Evolutionary conservation across 441 rosid species (phyloP).

Genomic region (Mallotus japonicus): DNA sequence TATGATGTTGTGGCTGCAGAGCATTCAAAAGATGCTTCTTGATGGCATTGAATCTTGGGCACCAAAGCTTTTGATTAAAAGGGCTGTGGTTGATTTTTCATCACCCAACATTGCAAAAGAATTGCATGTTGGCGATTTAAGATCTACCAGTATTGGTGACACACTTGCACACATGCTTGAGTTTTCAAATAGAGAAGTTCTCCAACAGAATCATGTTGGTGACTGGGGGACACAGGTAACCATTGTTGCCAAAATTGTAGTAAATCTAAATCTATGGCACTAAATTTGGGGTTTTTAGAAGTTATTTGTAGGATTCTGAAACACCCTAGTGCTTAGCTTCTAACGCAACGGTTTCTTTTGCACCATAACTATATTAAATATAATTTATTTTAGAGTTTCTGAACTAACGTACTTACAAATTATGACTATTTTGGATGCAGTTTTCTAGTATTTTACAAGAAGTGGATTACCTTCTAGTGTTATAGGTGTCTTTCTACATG

Average conservation of each 20-base stretch:
- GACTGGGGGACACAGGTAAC: slow-evolving; percentile 98
- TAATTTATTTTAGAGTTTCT: too few relatives aligned
- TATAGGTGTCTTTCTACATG: background rate
- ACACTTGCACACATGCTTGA: slow-evolving; percentile 89
- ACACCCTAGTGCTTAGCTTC: too few relatives aligned
- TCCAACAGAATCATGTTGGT: slow-evolving; percentile 95
- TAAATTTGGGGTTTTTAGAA: background rate
- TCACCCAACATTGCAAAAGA: slow-evolving; percentile 95
- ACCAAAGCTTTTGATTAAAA: slow-evolving; percentile 53
- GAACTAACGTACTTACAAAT: too few relatives aligned
- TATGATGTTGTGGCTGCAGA: slow-evolving; percentile 39
- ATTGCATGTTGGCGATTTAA: slow-evolving; percentile 94
- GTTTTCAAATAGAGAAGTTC: slow-evolving; percentile 79
- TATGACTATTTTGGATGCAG: background rate
- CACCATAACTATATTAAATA: too few relatives aligned
- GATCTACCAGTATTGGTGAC: slow-evolving; percentile 94
- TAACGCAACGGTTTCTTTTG: too few relatives aligned
- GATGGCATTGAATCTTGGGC: slow-evolving; percentile 78
- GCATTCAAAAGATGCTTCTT: slow-evolving; percentile 65
- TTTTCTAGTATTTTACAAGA: background rate
- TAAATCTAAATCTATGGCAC: background rate
- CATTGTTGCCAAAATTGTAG: slow-evolving; percentile 12
- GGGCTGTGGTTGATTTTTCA: slow-evolving; percentile 86
- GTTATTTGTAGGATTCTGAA: too few relatives aligned
- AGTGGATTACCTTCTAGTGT: background rate